Conservation (phyloP, 495 filamentous ascomycete genomes). For the Penicillium argentinense region DNA sequence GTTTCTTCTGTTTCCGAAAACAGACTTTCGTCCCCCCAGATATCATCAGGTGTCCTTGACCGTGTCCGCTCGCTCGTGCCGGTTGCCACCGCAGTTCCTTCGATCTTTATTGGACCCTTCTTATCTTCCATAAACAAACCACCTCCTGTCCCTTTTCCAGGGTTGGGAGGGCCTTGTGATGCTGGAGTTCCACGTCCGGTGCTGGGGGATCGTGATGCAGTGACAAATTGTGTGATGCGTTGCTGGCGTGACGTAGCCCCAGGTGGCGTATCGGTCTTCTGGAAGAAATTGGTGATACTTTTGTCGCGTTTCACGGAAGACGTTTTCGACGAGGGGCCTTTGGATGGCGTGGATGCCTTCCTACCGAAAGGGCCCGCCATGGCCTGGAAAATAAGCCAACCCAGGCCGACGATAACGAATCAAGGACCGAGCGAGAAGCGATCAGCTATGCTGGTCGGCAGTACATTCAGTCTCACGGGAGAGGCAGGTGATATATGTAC, state of each 20-base stretch:
- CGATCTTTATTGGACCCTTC: conserved; percentile 19
- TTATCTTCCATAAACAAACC: conserved; percentile 47
- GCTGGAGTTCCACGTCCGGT: conserved; percentile 23
- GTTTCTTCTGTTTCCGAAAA: conserved; percentile 11
- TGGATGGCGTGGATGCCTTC: conserved; percentile 34
- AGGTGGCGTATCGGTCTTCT: conserved; percentile 59
- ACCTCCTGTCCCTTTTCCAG: conserved; percentile 24
- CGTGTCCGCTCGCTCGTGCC: conserved; percentile 10
- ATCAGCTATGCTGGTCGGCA: no score
- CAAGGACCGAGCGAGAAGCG: not conserved
- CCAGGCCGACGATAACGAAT: not conserved
- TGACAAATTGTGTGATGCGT: conserved; percentile 44
- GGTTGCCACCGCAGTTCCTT: not conserved
- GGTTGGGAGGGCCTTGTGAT: conserved; percentile 12
- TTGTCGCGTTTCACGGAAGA: conserved; percentile 54
- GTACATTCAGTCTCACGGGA: no score
- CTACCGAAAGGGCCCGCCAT: conserved; percentile 26
- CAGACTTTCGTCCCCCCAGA: conserved; percentile 37
- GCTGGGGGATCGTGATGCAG: conserved; percentile 18
- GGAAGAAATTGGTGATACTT: conserved; percentile 81
- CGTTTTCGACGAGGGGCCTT: conserved; percentile 5
- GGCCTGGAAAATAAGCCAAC: not conserved
- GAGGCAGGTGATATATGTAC: conserved; percentile 14
- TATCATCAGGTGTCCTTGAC: conserved; percentile 37
- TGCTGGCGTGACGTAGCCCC: conserved; percentile 36